Evolutionary conservation across 306 rosid species (phyloP).

Genomic region (Citrullus colocynthis): DNA sequence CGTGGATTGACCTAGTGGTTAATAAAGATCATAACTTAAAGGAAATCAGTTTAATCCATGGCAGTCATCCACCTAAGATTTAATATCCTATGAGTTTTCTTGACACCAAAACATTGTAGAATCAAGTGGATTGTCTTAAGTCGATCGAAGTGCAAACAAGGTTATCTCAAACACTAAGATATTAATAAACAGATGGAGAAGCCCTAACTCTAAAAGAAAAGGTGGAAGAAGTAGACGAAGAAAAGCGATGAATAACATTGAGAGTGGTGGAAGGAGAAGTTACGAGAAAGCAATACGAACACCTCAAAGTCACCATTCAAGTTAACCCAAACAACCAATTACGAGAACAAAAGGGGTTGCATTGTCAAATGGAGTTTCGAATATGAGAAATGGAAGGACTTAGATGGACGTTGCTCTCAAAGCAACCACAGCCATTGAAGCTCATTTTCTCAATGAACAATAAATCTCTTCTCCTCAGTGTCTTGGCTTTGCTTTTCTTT

Average conservation of each 20-base stretch:
- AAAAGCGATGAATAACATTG: background rate
- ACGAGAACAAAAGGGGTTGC: background rate
- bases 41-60: no score
- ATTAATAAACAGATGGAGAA: background rate
- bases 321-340: background rate
- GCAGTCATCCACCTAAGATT: no score
- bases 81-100: no score
- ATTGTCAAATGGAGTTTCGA: background rate
- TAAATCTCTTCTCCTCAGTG: no score
- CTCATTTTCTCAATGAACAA: background rate
- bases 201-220: background rate
- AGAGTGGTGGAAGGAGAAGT: background rate
- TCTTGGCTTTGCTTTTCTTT: no score
- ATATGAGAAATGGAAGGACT: background rate
- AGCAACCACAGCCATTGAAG: background rate
- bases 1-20: no score
- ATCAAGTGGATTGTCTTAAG: no score
- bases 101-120: no score
- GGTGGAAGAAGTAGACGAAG: background rate
- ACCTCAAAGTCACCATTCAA: background rate
- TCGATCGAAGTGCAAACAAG: no score
- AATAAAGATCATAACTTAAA: no score
- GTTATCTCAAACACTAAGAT: fast-evolving
- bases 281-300: background rate
- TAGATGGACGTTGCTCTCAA: background rate